Evolutionary conservation across 139 green algal species (phyloP).

Genomic region (Ettlia oleoabundans): DNA sequence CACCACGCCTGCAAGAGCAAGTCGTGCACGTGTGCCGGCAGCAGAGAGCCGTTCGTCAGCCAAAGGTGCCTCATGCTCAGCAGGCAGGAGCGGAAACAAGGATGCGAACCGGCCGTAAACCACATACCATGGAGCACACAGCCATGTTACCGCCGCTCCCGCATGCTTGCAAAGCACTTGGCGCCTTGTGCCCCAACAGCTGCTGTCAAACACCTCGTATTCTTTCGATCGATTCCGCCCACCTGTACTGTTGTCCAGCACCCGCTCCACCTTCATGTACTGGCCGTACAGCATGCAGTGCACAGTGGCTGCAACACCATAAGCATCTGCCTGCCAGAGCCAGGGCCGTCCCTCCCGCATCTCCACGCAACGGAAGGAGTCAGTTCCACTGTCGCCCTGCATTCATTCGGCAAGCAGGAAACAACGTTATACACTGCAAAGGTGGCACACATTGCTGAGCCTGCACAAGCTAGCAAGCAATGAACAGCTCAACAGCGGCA

Average conservation of each 20-base stretch:
- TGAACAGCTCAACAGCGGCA: no score
- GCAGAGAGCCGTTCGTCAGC: background rate
- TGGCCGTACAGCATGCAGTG: constrained; percentile 59
- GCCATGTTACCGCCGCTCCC: background rate
- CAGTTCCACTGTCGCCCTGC: constrained; percentile 40
- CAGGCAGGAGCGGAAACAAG: no score
- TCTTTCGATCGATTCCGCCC: background rate
- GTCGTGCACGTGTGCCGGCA: no score
- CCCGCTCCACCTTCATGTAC: constrained; percentile 60
- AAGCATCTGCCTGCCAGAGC: constrained; percentile 55
- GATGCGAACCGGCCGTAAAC: no score
- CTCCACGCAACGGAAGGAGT: constrained; percentile 61
- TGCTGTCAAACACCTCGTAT: background rate
- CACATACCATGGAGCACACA: no score
- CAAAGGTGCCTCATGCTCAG: background rate
- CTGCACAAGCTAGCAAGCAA: no score
- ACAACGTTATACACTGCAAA: background rate
- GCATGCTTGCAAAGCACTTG: background rate
- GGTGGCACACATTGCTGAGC: background rate
- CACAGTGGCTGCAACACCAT: constrained; percentile 40
- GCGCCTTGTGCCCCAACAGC: background rate
- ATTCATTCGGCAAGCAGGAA: background rate
- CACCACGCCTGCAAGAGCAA: constrained; percentile 16
- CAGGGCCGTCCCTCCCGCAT: constrained; percentile 55
- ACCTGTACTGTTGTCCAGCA: constrained; percentile 36